These are phyloP conservation scores for Microstroma glucosiphilum DNA, from an alignment of 1,284 basidiomycete genomes.

Conservation along the genomic window DNA sequence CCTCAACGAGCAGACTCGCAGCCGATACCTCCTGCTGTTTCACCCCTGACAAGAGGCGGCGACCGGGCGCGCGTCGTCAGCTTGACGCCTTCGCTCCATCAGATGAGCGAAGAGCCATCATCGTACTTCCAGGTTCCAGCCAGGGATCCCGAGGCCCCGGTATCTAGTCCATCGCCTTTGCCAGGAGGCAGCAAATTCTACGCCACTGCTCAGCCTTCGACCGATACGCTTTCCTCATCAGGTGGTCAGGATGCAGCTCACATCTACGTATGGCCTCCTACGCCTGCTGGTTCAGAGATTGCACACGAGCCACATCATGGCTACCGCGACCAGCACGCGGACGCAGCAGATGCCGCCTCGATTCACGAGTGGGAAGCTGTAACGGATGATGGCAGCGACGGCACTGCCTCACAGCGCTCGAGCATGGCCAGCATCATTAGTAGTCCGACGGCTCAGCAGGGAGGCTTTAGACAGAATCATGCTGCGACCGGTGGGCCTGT, in stretches of 20 bases:
- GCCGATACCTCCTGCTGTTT: not conserved
- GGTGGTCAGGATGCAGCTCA: slow-evolving; percentile 24
- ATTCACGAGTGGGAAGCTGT: slow-evolving; percentile 8
- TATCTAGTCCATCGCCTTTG: not conserved
- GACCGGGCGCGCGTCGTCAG: slow-evolving; percentile 26
- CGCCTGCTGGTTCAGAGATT: slow-evolving; percentile 28
- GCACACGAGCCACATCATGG: slow-evolving; percentile 7
- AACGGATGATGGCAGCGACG: slow-evolving; percentile 1
- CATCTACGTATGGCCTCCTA: slow-evolving; percentile 41
- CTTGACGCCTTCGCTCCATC: slow-evolving; percentile 20
- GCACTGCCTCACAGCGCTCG: no score
- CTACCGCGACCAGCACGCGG: not conserved
- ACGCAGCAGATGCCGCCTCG: not conserved
- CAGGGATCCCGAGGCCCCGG: not conserved
- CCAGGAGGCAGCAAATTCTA: slow-evolving; percentile 8
- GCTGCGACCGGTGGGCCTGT: no score
- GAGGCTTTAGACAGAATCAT: no score
- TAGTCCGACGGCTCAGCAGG: no score
- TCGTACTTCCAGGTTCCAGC: not conserved
- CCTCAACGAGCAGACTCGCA: not conserved
- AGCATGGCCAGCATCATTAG: no score
- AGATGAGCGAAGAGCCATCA: not conserved
- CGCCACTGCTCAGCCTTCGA: not conserved
- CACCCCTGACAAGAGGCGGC: slow-evolving; percentile 10
- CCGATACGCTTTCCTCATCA: slow-evolving; percentile 20